Evolutionary conservation across 202 grass and related monocot species (phyloP), one percentile per base, ranked within the genome.

Genomic region (Carex arenaria): DNA sequence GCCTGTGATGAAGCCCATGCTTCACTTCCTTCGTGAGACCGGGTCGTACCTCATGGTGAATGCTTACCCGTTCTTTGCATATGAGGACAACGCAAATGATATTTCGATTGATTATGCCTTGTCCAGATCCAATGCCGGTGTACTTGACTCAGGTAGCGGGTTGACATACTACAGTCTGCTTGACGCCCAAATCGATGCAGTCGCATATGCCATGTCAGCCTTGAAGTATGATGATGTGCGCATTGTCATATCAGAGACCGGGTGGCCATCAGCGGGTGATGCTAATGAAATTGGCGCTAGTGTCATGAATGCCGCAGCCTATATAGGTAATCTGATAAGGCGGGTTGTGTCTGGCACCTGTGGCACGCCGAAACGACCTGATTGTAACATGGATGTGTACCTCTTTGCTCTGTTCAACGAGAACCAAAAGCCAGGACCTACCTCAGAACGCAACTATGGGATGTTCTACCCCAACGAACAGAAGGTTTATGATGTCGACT

Each of bases 371-470:
- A 91, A 64, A 56, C 86, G 93, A 18, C 89, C 91, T 0, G 70
- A 95, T 34, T 88, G 86, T 4, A 84, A 96, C 88, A 59, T 99
- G 0, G 96, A 91, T 40, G 96, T 99, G 0, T 99, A 95, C 89
- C 93, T 99, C 47, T 99, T 99, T 82, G 96, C 90, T 5, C 93
- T 99, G n/a, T 99, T 99, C 88, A 96, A 99, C 86, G 96, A 99
- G 86, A 84, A 99, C 88, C 91, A 94, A 87, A 99, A 99, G 87
- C 86, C 89, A n/a, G 96, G 96, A 0, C 89, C 93, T 0, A 91
- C 89, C 0, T 99, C 93, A 0, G 93, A 99, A 38, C 85, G 93
- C 10, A 99, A 99, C 85, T 99, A 99, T 85, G 96, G 96, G 6
- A 63, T 99, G 1, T 99, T 99, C 88, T 99, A 92, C 90, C 96